Conservation (phyloP, 1,284 basidiomycete genomes). For the Puccinia coronata region DNA sequence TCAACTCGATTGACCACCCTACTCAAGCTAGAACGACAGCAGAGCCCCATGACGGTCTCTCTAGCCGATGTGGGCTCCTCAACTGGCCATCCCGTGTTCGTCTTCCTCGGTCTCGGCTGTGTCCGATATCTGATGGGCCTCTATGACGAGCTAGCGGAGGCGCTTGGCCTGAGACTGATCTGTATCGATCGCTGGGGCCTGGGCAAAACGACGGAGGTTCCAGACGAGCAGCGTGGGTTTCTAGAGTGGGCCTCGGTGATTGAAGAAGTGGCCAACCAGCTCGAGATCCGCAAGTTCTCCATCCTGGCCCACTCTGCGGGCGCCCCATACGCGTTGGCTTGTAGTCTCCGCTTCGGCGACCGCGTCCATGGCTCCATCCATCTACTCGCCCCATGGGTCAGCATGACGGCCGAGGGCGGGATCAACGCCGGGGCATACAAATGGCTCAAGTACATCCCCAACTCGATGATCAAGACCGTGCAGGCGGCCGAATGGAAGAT, state of each 20-base stretch:
- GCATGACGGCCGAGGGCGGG: constrained; percentile 74
- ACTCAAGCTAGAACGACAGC: constrained; percentile 73
- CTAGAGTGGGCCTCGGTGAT: constrained; percentile 88
- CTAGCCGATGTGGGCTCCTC: constrained; percentile 84
- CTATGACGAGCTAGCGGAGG: constrained; percentile 92
- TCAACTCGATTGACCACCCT: constrained; percentile 80
- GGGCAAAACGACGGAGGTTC: constrained; percentile 73
- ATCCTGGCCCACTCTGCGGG: constrained; percentile 96
- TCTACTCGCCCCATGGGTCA: constrained; percentile 94
- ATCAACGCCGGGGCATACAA: constrained; percentile 65
- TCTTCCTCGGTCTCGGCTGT: constrained; percentile 90
- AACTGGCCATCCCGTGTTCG: constrained; percentile 77
- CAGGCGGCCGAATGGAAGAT: constrained; percentile 96
- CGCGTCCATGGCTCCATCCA: constrained; percentile 82
- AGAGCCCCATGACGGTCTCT: constrained; percentile 83
- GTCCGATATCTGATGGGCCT: constrained; percentile 90
- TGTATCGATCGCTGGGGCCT: constrained; percentile 97
- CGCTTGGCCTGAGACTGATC: constrained; percentile 80
- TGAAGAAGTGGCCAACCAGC: constrained; percentile 78
- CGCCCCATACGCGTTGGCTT: constrained; percentile 87
- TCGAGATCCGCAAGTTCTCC: constrained; percentile 77
- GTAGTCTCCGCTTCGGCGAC: constrained; percentile 68
- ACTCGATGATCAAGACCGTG: constrained; percentile 86
- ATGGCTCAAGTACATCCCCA: constrained; percentile 95
- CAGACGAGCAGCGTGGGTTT: constrained; percentile 68